Base-by-base conservation (phyloP, 768 basidiomycete genomes). In the Hygrophorus pudorinus region DNA sequence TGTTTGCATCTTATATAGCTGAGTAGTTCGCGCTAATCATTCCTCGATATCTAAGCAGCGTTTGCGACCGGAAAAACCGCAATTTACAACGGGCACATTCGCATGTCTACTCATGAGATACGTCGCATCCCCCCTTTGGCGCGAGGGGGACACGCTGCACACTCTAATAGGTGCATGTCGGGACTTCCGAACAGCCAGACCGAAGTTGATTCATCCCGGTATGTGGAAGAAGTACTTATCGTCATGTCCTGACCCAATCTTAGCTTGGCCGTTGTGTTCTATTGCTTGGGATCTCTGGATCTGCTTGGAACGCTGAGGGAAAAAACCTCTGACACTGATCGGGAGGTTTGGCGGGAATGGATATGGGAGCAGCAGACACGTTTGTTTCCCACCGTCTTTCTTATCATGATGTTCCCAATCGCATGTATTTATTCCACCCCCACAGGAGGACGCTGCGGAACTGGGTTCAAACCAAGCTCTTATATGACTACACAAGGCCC, bases 221-320 rank as follows among this genome's bases (percentile, higher is more conserved):
- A 34, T 34, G 49, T 33, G 3, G 8, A 1, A 8, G 7, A 5
- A 3, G 30, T 27, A 9, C 16, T 13, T 17, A 17, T 14, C 21
- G 4, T 20, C 7, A 2, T 2, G 16, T 20, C 16, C 35, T 38
- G 40, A 51, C 48, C 28, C 38, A 41, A 18, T 35, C 47, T 13
- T 36, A 96, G 93, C 55, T 67, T 94, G 56, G 88, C 87, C 3
- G 58, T 96, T 39, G 80, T 72, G 13, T 97, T 91, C 66, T 99
- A 98, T 59, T 90, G 85, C 52, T 65, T 98, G 14, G 84, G 90
- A 0, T 72, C 78, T 0, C 65, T 99, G 29, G 93, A 97, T 55
- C 63, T 98, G 24, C 70, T 91, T 8, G 78, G 72, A 2, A 57
- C 65, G 0, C 49, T 83, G 4, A 58, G 71, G 20, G 53, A 61